Evolutionary conservation across 805 yeast species (phyloP).

Genomic region (Saccharomycopsis fibuligera): DNA sequence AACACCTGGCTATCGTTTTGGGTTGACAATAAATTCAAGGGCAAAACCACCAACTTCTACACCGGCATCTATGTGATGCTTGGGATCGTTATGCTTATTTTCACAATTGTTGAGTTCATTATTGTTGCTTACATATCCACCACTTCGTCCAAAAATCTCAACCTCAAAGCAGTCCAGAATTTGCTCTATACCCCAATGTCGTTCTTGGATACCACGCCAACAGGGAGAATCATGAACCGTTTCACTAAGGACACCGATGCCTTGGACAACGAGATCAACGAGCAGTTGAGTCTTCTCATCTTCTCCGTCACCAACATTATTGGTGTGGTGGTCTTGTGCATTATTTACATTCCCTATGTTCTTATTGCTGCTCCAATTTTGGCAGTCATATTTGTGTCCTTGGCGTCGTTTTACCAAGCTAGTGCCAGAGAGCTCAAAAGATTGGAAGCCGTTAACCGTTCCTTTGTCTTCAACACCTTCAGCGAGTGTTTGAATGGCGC

Average conservation of each 20-base stretch:
- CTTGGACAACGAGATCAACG: constrained; percentile 70
- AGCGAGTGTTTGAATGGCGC: constrained; percentile 65
- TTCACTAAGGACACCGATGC: constrained; percentile 84
- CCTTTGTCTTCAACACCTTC: constrained; percentile 65
- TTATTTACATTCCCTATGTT: constrained; percentile 71
- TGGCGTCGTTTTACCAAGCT: constrained; percentile 56
- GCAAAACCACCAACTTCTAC: constrained; percentile 39
- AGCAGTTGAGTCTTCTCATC: constrained; percentile 56
- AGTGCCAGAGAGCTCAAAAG: constrained; percentile 74
- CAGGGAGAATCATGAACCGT: constrained; percentile 79
- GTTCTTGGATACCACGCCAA: constrained; percentile 78
- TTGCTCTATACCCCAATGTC: constrained; percentile 76
- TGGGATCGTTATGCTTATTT: constrained; percentile 39
- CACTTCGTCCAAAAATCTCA: constrained; percentile 50
- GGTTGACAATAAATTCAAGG: constrained; percentile 44
- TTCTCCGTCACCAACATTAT: constrained; percentile 44
- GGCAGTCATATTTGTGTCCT: constrained; percentile 34
- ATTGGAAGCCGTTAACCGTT: constrained; percentile 64
- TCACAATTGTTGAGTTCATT: constrained; percentile 33
- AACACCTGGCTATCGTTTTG: constrained; percentile 84
- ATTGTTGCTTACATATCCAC: constrained; percentile 45
- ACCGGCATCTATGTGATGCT: constrained; percentile 60
- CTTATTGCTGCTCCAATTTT: constrained; percentile 59
- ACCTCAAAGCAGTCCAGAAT: constrained; percentile 50
- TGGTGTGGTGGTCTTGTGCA: constrained; percentile 60